Evolutionary conservation across 305 asterid species (phyloP), one percentile per base, ranked within the genome.

Genomic region (Solanum hybrid): DNA sequence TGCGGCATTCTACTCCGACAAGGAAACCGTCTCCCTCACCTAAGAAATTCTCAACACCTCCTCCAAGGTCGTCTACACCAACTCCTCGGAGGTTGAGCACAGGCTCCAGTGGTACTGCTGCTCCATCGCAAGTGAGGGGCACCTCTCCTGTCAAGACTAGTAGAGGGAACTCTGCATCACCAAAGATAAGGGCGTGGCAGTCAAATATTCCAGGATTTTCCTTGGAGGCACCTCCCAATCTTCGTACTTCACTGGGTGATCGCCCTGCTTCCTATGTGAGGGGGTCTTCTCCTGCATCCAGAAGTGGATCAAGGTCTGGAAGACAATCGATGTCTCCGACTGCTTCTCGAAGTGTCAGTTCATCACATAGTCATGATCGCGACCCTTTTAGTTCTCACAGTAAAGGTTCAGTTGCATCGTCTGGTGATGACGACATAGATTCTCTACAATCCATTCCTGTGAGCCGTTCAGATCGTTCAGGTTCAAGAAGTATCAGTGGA

Each of bases 231-330:
- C 99, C 99, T 56, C 99, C 98, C 86, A 96, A 96, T 93, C 99
- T 98, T 88, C 98, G 99, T 84, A 98, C 99, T 85, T 98, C 99
- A 26, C 89, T 96, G 92, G 98, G 96, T 90, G 99, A 98, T 91
- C 94, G 99, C 89, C 98, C 99, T 36, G 97, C 97, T 73, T 96
- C 98, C 85, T 96, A 96, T 88, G 98, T 98, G 89, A 92, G 99
- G 85, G 99, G 99, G 27, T 95, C 99, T 90, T 98, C 99, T 35
- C 99, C 99, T n/a, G 98, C 99, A 86, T 96, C 99, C 8, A 93
- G 98, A 91, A 96, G 94, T 89, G 95, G 98, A 88, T 90, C 93
- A 73, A 93, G 92, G 94, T 94, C 97, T 46, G 96, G 95, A 81
- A 95, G 99, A 88, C 97, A 96, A 89, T 96, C 99, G 16, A 96